phyloP scores from a whole-genome alignment of 2,329 filamentous ascomycete genomes.

The Rhynchosporium graminicola region DNA sequence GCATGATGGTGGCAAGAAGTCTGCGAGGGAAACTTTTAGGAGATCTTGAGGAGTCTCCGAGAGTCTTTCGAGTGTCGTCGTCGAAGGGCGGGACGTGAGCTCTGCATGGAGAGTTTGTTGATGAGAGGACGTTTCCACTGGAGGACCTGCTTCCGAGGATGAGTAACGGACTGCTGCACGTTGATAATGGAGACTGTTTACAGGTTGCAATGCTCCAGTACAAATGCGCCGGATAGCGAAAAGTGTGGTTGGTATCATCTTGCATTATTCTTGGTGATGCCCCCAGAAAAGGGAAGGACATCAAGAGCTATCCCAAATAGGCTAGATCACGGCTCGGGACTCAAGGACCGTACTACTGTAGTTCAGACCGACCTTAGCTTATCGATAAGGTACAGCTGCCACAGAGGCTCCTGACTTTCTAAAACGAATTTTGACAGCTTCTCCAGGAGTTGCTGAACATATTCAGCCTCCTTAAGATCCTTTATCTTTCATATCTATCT shows the following conservation, averaged over 20 bases:
- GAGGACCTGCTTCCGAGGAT: not conserved
- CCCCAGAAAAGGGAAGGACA: too few species aligned
- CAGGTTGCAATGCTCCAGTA: not conserved
- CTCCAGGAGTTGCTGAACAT: not conserved
- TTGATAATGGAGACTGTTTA: not conserved
- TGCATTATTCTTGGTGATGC: not conserved
- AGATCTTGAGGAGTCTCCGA: slow-evolving; percentile 64
- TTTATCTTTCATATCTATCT: slow-evolving; percentile 5
- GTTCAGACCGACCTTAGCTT: slow-evolving; percentile 8
- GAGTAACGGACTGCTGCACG: not conserved
- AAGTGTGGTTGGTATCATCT: slow-evolving; percentile 22
- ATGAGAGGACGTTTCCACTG: slow-evolving; percentile 7
- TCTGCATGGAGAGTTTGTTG: slow-evolving; percentile 27
- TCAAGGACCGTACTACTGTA: not conserved
- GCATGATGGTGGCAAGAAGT: slow-evolving; percentile 50
- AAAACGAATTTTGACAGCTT: not conserved
- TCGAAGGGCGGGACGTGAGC: slow-evolving; percentile 32
- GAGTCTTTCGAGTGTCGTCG: slow-evolving; percentile 50
- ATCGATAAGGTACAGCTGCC: slow-evolving; percentile 29
- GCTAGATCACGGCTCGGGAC: not conserved
- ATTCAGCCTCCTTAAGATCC: not conserved
- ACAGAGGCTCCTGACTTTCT: not conserved
- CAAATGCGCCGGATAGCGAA: not conserved
- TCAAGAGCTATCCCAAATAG: too few species aligned
- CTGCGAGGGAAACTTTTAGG: slow-evolving; percentile 61